Evolutionary conservation across 1,284 basidiomycete species (phyloP).

Genomic region (Boletellus deceptivus): DNA sequence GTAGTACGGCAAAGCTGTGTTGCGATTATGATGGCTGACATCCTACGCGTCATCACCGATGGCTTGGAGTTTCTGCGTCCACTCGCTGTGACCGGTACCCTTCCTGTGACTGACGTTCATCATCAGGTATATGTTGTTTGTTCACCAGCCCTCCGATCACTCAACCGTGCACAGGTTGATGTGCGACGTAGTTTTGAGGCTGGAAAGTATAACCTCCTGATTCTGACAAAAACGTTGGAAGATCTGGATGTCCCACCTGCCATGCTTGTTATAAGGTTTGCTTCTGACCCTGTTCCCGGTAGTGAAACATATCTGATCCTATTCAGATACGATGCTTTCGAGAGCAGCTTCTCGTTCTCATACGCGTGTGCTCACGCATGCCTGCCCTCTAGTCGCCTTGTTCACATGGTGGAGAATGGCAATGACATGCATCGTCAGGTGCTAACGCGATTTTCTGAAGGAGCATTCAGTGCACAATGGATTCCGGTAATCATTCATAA

Average conservation of each 20-base stretch:
- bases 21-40: slow-evolving; percentile 46
- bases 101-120: slow-evolving; percentile 30
- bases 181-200: slow-evolving; percentile 46
- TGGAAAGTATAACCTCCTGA: slow-evolving; percentile 60
- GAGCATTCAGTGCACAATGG: slow-evolving; percentile 40
- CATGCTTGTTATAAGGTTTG: slow-evolving; percentile 59
- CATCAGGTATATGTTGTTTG: slow-evolving; percentile 27
- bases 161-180: slow-evolving; percentile 19
- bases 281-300: slow-evolving; percentile 1
- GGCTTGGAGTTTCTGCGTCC: slow-evolving; percentile 44
- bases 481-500: slow-evolving; percentile 40
- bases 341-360: slow-evolving; percentile 58
- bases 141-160: slow-evolving; percentile 1
- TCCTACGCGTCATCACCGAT: slow-evolving; percentile 44
- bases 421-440: slow-evolving; percentile 54
- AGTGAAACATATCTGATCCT: slow-evolving; percentile 11
- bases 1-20: slow-evolving; percentile 46
- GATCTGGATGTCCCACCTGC: slow-evolving; percentile 57
- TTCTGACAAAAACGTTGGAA: slow-evolving; percentile 55
- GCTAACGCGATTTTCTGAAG: slow-evolving; percentile 38
- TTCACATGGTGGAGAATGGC: slow-evolving; percentile 62
- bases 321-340: slow-evolving; percentile 57
- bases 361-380: slow-evolving; percentile 47
- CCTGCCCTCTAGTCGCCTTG: slow-evolving; percentile 48
- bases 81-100: slow-evolving; percentile 26